Evolutionary conservation across 2,329 filamentous ascomycete species (phyloP), one percentile per base, ranked within the genome.

Genomic region (Colletotrichum siamense): DNA sequence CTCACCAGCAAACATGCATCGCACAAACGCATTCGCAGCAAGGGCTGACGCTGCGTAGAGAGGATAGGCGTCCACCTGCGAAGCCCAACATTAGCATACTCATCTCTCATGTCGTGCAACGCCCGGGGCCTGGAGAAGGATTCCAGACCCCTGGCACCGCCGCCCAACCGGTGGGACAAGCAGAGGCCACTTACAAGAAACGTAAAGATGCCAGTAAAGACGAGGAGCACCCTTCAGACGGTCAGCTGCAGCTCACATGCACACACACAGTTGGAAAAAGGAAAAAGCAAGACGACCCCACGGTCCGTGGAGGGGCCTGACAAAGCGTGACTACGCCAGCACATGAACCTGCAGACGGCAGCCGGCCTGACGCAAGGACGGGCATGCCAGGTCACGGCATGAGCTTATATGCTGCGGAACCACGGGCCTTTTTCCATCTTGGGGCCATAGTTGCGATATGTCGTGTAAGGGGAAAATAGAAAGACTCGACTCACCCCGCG

Each of bases 181-280:
- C 39, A n/a, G 44, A 52, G n/a, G 8, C n/a, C 44, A 88, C 88
- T 86, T 84, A 96, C 95, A 78, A 98, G 87, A 86, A 98, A 98
- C 15, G 95, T 98, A 84, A 98, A 98, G 79, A 98, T 92, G 69
- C 95, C 95, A 73, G 92, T 93, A 85, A 95, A 98, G 34, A 94
- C 92, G 74, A 98, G 90, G 76, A 98, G 90, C 70, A 92, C 93
- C 69, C 94, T 95, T 69, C 55, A 79, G 79, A 77, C 79, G 80
- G 81, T 83, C 82, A 82, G 79, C 79, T 79, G 78, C 82, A 83
- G 79, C 78, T 81, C 81, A 59, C 69, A 70, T 77, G 73, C 75
- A 76, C 73, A 52, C 34, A 44, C 44, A 55, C 76, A 72, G 57
- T 55, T 72, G 52, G 62, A n/a, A 9, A 22, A 30, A 73, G 73